Evolutionary conservation across 305 asterid genomes (phyloP).

Genomic region (Fraxinus xanthoxyloides): DNA sequence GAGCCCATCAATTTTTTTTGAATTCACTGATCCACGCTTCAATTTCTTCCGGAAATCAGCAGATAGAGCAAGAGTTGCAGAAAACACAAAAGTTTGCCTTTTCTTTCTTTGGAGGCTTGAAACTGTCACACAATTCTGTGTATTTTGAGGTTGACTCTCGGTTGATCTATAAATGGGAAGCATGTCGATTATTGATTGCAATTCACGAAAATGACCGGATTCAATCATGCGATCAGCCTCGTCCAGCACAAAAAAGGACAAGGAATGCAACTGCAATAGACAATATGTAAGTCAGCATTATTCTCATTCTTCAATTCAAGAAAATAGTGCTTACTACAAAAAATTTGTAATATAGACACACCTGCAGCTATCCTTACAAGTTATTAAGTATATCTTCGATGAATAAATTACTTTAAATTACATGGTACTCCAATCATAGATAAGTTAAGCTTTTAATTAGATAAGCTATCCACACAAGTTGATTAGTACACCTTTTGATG

Average conservation of each 20-base stretch:
- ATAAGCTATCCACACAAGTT: conserved; percentile 5
- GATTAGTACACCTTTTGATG: conserved; percentile 4
- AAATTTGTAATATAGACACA: conserved; percentile 1
- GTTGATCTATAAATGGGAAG: conserved; percentile 68
- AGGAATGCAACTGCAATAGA: conserved; percentile 74
- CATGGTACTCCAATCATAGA: conserved; percentile 1
- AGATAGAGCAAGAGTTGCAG: conserved; percentile 94
- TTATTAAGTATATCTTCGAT: conserved; percentile 7
- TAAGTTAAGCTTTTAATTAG: neutral
- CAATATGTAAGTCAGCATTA: conserved; percentile 15
- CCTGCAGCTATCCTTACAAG: conserved; percentile 1
- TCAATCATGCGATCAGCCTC: conserved; percentile 99
- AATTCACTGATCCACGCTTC: conserved; percentile 64
- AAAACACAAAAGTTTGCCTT: conserved; percentile 93
- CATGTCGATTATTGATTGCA: conserved; percentile 94
- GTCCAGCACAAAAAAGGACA: conserved; percentile 95
- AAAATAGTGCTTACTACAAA: neutral
- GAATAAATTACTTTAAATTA: neutral
- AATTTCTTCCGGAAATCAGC: conserved; percentile 87
- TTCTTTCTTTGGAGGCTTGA: conserved; percentile 74
- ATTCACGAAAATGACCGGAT: conserved; percentile 89
- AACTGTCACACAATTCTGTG: conserved; percentile 61
- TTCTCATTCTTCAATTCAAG: conserved; percentile 1
- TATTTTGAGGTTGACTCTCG: conserved; percentile 47
- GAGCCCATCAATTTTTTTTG: conserved; percentile 56